phyloP scores from a whole-genome alignment of 179 eudicot species.

The Beta macrorhiza region DNA sequence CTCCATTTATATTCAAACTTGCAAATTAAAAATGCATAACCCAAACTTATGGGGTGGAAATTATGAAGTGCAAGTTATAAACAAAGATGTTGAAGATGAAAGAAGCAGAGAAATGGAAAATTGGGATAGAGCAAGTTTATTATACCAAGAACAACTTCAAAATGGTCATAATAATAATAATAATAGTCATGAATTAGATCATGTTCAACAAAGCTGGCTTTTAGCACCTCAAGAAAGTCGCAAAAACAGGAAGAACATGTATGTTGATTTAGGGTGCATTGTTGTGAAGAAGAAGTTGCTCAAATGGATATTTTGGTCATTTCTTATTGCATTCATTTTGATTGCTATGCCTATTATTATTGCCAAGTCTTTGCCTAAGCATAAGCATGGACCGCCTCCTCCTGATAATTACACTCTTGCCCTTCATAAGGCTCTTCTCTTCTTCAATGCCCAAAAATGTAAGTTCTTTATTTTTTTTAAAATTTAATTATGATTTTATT shows the following conservation, averaged over 20 bases:
- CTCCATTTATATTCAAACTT: neutral
- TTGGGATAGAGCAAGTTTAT: conserved; percentile 38
- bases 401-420: conserved; percentile 47
- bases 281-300: conserved; percentile 31
- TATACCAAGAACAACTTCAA: conserved; percentile 28
- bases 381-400: conserved; percentile 30
- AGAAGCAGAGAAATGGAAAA: conserved; percentile 24
- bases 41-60: conserved; percentile 45
- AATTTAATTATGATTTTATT: neutral
- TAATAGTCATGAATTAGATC: conserved; percentile 26
- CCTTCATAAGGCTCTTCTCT: conserved; percentile 40
- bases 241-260: conserved; percentile 30
- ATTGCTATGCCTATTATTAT: conserved; percentile 36
- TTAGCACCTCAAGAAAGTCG: conserved; percentile 35
- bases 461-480: conserved; percentile 23
- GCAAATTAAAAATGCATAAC: conserved; percentile 25
- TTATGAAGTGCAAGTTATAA: conserved; percentile 22
- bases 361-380: conserved; percentile 40
- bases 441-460: conserved; percentile 56
- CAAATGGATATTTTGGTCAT: conserved; percentile 38
- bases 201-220: conserved; percentile 45
- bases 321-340: conserved; percentile 26
- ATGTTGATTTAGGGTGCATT: conserved; percentile 44
- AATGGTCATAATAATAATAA: neutral
- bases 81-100: conserved; percentile 19